Percentiles rank a stretch among this genome's conserved stretches.
Conservation (phyloP, 139 green algal genomes). For the Parachlorella kessleri region DNA sequence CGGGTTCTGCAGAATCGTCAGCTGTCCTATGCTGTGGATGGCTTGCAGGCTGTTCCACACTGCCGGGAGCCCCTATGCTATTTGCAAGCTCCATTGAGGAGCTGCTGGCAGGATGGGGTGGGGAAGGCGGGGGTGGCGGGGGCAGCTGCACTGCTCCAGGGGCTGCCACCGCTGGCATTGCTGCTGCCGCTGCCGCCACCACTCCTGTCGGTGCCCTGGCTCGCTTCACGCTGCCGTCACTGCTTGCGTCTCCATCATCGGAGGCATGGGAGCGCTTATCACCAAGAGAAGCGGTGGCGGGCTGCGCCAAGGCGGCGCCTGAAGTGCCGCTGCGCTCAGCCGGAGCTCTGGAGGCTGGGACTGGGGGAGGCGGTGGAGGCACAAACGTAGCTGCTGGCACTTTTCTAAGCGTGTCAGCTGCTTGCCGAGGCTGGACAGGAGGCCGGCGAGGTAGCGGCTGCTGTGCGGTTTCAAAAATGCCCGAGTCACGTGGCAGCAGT, state of each 20-base stretch:
- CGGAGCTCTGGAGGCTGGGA: too few species aligned
- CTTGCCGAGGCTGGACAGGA: neutral
- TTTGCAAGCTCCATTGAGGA: neutral
- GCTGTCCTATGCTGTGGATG: neutral
- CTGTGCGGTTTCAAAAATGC: neutral
- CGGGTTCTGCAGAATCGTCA: neutral
- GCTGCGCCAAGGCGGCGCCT: neutral
- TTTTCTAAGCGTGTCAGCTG: conserved; percentile 5
- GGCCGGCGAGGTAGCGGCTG: neutral
- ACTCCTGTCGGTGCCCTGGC: neutral
- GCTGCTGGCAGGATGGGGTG: neutral
- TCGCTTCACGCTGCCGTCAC: neutral
- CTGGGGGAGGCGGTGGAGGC: neutral
- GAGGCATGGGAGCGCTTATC: neutral
- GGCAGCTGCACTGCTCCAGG: neutral
- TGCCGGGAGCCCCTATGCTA: neutral
- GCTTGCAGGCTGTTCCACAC: neutral
- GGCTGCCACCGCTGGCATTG: neutral
- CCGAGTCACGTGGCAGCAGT: conserved; percentile 2
- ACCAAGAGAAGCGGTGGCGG: neutral
- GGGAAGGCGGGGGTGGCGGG: neutral
- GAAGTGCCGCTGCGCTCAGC: neutral
- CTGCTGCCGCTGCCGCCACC: neutral
- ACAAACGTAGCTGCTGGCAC: conserved; percentile 4
- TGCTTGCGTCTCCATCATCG: neutral